A percentile compares a stretch with the other conserved stretches of the same genome.
These are phyloP conservation scores for Diplotaxis tenuifolia DNA, from an alignment of 345 rosid species.

Conservation along the genomic window DNA sequence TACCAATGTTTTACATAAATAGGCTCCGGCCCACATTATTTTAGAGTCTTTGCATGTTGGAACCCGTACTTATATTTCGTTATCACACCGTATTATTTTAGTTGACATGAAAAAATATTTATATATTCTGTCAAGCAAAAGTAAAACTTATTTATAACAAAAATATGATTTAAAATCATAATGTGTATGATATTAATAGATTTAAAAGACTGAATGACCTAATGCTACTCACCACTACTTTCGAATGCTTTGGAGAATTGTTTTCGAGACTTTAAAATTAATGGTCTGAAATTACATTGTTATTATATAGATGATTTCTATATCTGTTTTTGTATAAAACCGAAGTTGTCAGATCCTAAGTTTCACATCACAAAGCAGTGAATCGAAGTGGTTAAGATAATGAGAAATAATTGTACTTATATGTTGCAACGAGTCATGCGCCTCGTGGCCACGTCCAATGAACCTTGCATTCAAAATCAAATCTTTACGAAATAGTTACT, in stretches of 20 bases:
- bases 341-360: constrained; percentile 8
- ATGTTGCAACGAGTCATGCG: neutral
- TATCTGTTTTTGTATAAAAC: neutral
- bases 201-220: neutral
- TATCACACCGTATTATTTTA: neutral
- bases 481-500: constrained; percentile 8
- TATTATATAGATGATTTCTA: neutral
- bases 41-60: too few relatives aligned
- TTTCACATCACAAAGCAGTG: constrained; percentile 25
- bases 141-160: neutral
- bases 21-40: too few relatives aligned
- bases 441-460: constrained; percentile 26
- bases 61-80: too few relatives aligned
- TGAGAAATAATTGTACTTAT: constrained; percentile 27
- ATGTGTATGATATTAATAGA: neutral
- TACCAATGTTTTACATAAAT: too few relatives aligned
- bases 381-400: constrained; percentile 6
- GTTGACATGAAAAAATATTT: neutral
- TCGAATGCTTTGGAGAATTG: neutral
- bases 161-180: neutral
- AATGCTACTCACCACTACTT: neutral
- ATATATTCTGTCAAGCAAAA: neutral
- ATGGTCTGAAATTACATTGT: neutral
- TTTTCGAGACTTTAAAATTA: neutral
- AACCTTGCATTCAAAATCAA: neutral